These are phyloP conservation scores for Aspergillus amoenus DNA, from an alignment of 2,329 filamentous ascomycete species.

Conservation along the genomic window DNA sequence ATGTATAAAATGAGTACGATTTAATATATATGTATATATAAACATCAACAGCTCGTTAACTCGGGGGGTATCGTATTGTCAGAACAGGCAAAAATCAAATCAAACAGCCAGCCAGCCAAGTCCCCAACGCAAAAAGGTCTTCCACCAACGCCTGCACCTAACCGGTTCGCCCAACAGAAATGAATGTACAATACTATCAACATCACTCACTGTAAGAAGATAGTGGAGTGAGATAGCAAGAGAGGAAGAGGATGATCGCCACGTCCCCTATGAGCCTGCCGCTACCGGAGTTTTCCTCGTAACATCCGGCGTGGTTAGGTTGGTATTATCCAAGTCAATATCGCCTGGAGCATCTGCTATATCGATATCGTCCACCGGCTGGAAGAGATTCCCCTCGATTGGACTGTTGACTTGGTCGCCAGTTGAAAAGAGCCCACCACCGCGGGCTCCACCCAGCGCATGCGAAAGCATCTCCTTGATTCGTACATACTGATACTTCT, in stretches of 20 bases:
- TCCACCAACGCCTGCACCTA: conserved; percentile 10
- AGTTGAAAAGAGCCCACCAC: conserved; percentile 46
- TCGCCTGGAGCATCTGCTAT: conserved; percentile 25
- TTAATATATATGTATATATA: conserved; percentile 8
- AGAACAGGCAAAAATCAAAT: background rate
- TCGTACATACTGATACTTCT: conserved; percentile 61
- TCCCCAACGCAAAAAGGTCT: background rate
- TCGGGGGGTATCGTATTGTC: conserved; percentile 11
- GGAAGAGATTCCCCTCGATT: conserved; percentile 35
- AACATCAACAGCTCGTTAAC: background rate
- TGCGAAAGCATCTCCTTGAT: conserved; percentile 64
- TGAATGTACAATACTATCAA: background rate
- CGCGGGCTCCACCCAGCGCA: conserved; percentile 53
- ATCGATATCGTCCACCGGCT: conserved; percentile 27
- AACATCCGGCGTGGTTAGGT: conserved; percentile 18
- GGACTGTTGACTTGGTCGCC: conserved; percentile 28
- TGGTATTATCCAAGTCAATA: background rate
- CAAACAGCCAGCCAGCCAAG: background rate
- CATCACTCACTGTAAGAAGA: conserved; percentile 5
- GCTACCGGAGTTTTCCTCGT: conserved; percentile 24
- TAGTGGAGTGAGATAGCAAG: background rate
- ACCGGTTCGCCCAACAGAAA: conserved; percentile 5
- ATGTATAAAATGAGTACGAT: background rate
- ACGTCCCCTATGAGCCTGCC: conserved; percentile 8
- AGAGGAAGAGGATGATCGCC: background rate